Conservation (phyloP, 1,284 basidiomycete genomes). For the Malassezia restricta region DNA sequence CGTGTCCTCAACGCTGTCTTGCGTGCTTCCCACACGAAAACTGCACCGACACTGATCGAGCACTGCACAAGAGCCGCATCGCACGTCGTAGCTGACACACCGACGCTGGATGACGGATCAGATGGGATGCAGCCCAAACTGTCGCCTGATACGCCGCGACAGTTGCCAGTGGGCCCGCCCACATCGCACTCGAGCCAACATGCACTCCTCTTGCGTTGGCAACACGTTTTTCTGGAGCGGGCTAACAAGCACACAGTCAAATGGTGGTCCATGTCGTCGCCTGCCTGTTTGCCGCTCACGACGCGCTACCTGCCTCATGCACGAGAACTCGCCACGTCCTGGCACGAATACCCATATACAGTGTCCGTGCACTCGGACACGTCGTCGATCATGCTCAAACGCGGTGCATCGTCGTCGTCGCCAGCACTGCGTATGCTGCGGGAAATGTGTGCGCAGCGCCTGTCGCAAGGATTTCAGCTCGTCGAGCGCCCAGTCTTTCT, state of each 20-base stretch:
- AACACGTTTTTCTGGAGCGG: slow-evolving; percentile 68
- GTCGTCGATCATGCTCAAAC: slow-evolving; percentile 40
- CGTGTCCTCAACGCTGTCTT: background rate
- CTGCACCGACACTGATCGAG: background rate
- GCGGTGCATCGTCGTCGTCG: slow-evolving; percentile 53
- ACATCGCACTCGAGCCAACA: background rate
- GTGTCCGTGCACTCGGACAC: slow-evolving; percentile 37
- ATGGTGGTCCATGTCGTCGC: slow-evolving; percentile 63
- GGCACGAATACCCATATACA: slow-evolving; percentile 44
- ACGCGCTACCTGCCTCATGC: slow-evolving; percentile 54
- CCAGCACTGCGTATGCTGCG: slow-evolving; percentile 64
- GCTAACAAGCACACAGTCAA: slow-evolving; percentile 77
- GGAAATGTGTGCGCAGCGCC: slow-evolving; percentile 80
- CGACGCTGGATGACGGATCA: background rate
- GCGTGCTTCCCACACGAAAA: background rate
- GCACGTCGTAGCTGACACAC: background rate
- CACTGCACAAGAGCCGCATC: background rate
- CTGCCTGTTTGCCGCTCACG: slow-evolving; percentile 70
- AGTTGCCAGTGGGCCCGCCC: background rate
- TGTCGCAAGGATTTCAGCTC: slow-evolving; percentile 94
- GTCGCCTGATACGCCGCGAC: background rate
- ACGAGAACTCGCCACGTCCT: slow-evolving; percentile 31
- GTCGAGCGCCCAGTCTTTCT: slow-evolving; percentile 48
- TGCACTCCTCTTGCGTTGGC: slow-evolving; percentile 51
- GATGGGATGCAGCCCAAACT: background rate